phyloP scores from a whole-genome alignment of 371 early-diverging fungal species.

The Batrachochytrium dendrobatidis region DNA sequence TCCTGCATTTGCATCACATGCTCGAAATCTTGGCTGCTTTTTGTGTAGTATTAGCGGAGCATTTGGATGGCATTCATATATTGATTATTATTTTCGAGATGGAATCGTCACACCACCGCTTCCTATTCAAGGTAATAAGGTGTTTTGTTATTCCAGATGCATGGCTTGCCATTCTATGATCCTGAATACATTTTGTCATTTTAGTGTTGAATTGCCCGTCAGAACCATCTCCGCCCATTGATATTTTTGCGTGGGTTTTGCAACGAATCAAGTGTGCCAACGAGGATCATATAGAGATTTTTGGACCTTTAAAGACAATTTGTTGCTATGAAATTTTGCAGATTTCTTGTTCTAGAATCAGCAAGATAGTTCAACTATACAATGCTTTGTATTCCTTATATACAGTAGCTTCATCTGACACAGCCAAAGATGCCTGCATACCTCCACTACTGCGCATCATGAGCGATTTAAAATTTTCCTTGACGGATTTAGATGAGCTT shows the following conservation, averaged over 20 bases:
- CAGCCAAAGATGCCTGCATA: neutral
- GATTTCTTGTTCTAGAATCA: no score
- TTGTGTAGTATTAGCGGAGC: neutral
- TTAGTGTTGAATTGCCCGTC: no score
- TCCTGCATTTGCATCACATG: neutral
- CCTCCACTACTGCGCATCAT: neutral
- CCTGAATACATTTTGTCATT: no score
- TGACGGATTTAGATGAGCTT: neutral
- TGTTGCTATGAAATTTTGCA: no score
- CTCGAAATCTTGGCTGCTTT: neutral
- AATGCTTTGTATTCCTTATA: neutral
- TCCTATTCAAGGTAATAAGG: neutral
- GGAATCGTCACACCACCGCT: neutral
- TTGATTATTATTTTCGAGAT: neutral
- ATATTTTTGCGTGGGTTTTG: no score
- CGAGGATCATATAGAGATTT: no score
- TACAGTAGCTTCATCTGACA: neutral
- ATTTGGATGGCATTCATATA: neutral
- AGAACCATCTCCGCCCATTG: no score
- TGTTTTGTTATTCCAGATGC: no score
- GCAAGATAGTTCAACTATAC: no score
- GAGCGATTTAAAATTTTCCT: neutral
- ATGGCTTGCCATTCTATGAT: no score
- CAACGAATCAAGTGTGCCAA: no score
- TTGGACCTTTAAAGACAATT: no score